A percentile compares a stretch with the other conserved stretches of the same genome.
phyloP scores from a whole-genome alignment of 78 protist species.

The Dictyostelium purpureum region DNA sequence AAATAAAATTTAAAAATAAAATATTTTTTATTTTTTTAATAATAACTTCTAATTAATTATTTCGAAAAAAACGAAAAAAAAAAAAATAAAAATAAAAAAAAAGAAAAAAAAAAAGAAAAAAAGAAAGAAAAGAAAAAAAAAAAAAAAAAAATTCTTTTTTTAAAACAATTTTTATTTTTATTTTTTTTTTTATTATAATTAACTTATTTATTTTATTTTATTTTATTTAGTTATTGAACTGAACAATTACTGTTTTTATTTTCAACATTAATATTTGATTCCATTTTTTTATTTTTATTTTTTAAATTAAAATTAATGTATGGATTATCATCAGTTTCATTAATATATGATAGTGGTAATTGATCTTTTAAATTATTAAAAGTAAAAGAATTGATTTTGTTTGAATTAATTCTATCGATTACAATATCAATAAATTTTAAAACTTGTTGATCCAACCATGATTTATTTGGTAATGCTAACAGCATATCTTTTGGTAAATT shows the following conservation, averaged over 20 bases:
- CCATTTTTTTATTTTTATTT: not conserved
- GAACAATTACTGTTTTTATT: not conserved
- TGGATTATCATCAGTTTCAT: not conserved
- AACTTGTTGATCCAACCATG: constrained; percentile 39
- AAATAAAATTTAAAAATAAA: too few species aligned
- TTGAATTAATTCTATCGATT: not conserved
- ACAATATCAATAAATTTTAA: not conserved
- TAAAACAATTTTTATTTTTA: not conserved
- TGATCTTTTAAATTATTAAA: not conserved
- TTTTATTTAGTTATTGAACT: not conserved
- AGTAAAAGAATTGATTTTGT: not conserved
- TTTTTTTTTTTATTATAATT: not conserved
- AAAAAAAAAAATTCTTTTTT: not conserved
- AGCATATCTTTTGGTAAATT: constrained; percentile 81
- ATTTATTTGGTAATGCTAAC: constrained; percentile 39
- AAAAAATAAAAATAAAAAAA: not conserved
- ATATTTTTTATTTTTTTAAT: too few species aligned
- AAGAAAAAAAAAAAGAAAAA: not conserved
- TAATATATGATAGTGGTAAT: not conserved
- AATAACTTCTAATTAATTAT: not conserved
- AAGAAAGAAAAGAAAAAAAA: not conserved
- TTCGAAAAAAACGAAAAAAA: not conserved
- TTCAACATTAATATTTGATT: not conserved
- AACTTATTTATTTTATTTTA: not conserved
- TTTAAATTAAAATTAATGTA: not conserved